A percentile compares a stretch with the other conserved stretches of the same genome.
Conservation (phyloP, 345 rosid species). For the Brassica rapa region DNA sequence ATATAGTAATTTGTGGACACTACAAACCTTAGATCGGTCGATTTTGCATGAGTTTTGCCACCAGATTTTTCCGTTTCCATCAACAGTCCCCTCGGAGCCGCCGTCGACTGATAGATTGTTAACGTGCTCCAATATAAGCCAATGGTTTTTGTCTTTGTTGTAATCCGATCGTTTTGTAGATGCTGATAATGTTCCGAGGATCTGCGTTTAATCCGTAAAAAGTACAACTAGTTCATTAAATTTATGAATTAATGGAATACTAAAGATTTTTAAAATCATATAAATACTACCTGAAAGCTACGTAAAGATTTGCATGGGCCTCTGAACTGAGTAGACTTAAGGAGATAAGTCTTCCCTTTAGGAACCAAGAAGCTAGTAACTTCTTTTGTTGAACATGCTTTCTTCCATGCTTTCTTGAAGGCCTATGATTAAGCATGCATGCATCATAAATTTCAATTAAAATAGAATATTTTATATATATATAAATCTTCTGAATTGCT, state of each 20-base stretch:
- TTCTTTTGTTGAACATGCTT: conserved; percentile 62
- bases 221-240: not conserved
- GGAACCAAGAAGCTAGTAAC: conserved; percentile 56
- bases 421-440: conserved; percentile 48
- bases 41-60: conserved; percentile 92
- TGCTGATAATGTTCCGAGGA: conserved; percentile 68
- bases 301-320: conserved; percentile 73
- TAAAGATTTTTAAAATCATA: not conserved
- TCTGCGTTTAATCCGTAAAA: conserved; percentile 38
- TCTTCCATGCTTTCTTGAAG: conserved; percentile 73
- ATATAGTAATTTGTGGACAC: not conserved
- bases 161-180: conserved; percentile 59
- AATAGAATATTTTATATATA: not conserved
- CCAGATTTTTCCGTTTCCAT: conserved; percentile 88
- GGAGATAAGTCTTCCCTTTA: conserved; percentile 47
- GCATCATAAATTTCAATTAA: not conserved
- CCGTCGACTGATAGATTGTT: conserved; percentile 59
- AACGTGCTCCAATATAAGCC: conserved; percentile 63
- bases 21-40: conserved; percentile 54
- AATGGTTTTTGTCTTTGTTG: conserved; percentile 50
- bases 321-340: conserved; percentile 51
- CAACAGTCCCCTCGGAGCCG: conserved; percentile 67
- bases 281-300: conserved; percentile 31
- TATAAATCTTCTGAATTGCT: not conserved
- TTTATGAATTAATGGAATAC: not conserved